phyloP scores from a whole-genome alignment of 352 stramenopile species.

The Aphanomyces invadans region DNA sequence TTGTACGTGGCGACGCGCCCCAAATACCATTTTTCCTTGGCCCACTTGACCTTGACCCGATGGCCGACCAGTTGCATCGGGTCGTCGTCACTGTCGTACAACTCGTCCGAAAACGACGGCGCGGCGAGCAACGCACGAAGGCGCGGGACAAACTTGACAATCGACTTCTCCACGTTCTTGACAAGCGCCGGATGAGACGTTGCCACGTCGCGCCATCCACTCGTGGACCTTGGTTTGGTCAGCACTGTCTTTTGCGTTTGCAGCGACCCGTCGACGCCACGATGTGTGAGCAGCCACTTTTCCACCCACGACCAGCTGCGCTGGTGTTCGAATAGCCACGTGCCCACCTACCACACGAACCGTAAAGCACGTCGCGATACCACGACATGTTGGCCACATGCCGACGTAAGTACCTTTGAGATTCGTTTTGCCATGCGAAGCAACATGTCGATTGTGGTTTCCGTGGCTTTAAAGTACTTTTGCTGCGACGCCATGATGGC shows the following conservation, averaged over 20 bases:
- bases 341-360: slow-evolving; percentile 5
- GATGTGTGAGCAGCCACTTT: slow-evolving; percentile 69
- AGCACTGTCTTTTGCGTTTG: slow-evolving; percentile 71
- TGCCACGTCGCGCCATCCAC: slow-evolving; percentile 60
- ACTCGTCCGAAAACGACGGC: slow-evolving; percentile 43
- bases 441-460: slow-evolving; percentile 82
- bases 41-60: slow-evolving; percentile 81
- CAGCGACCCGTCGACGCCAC: slow-evolving; percentile 51
- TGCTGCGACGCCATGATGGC: slow-evolving; percentile 80
- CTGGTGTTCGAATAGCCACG: slow-evolving; percentile 61
- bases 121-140: slow-evolving; percentile 43
- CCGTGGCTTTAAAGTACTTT: slow-evolving; percentile 78
- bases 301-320: slow-evolving; percentile 71
- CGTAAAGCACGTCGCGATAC: too few species aligned
- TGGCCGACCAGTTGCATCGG: slow-evolving; percentile 72
- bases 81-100: slow-evolving; percentile 87
- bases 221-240: slow-evolving; percentile 80
- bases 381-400: too few species aligned
- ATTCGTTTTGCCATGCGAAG: slow-evolving; percentile 73
- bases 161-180: slow-evolving; percentile 54
- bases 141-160: slow-evolving; percentile 50
- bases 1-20: slow-evolving; percentile 69
- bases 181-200: slow-evolving; percentile 44
- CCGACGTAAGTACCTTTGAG: too few species aligned
- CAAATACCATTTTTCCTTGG: slow-evolving; percentile 86